These are phyloP conservation scores for Diaporthe destruens DNA, from an alignment of 2,329 filamentous ascomycete genomes.

Conservation along the genomic window DNA sequence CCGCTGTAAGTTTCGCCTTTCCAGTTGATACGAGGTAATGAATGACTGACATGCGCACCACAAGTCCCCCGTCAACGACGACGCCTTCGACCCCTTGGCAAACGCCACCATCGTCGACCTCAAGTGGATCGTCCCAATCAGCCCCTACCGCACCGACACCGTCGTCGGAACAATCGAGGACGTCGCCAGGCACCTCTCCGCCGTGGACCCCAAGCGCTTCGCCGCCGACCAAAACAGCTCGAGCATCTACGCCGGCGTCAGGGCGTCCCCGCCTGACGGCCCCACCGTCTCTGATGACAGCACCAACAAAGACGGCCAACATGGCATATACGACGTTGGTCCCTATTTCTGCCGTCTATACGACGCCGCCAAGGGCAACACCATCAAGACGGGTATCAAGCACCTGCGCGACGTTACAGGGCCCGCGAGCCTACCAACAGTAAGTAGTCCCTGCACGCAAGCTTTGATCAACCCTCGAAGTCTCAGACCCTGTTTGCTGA, in stretches of 20 bases:
- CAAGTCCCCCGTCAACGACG: not conserved
- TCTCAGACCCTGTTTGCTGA: not conserved
- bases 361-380: accelerated
- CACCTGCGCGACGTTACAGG: not conserved
- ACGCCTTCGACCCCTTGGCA: not conserved
- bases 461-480: not conserved
- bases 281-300: no score
- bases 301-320: not conserved
- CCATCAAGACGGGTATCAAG: not conserved
- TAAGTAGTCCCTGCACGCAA: not conserved
- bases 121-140: constrained; percentile 1
- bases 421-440: not conserved
- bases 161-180: constrained; percentile 28
- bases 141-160: not conserved
- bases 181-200: not conserved
- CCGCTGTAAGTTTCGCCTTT: not conserved
- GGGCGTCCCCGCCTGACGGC: not conserved
- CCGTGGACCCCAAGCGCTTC: not conserved
- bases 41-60: not conserved
- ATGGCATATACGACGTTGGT: not conserved
- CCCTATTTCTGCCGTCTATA: not conserved
- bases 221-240: not conserved
- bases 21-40: no score
- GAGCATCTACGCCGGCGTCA: not conserved
- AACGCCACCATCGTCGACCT: not conserved